Percentiles rank a stretch among this genome's conserved stretches.
These are phyloP conservation scores for Aristolochia contorta DNA, from an alignment of 164 flowering plant species.

Conservation along the genomic window DNA sequence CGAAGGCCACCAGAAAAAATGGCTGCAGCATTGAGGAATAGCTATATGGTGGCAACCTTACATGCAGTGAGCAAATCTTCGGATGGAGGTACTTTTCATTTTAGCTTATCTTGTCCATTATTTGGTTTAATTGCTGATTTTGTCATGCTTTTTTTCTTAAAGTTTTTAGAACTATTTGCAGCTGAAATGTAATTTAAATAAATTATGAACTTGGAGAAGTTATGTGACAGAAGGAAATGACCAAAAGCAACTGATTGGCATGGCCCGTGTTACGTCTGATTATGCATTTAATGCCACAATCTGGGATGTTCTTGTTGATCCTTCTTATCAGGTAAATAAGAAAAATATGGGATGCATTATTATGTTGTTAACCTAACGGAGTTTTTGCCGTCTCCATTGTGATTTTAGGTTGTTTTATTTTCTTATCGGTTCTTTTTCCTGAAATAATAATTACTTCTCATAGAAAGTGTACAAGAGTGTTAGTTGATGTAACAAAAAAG, in stretches of 20 bases:
- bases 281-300: constrained; percentile 98
- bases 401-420: too few relatives aligned
- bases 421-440: too few relatives aligned
- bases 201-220: constrained; percentile 67
- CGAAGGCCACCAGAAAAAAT: constrained; percentile 79
- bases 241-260: constrained; percentile 74
- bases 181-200: constrained; percentile 20
- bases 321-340: constrained; percentile 66
- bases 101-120: not conserved
- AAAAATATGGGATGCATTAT: not conserved
- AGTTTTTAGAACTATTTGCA: constrained; percentile 11
- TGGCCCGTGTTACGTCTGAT: constrained; percentile 98
- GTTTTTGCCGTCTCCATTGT: too few relatives aligned
- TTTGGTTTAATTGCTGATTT: constrained; percentile 5
- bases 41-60: constrained; percentile 90
- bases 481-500: too few relatives aligned
- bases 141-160: constrained; percentile 3
- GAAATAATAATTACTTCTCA: too few relatives aligned
- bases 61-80: constrained; percentile 53
- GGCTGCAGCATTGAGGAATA: constrained; percentile 83
- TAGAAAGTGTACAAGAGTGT: too few relatives aligned
- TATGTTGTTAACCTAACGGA: too few relatives aligned
- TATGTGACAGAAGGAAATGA: constrained; percentile 74
- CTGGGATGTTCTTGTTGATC: constrained; percentile 98
- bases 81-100: constrained; percentile 47